Base-by-base conservation (phyloP, 2,329 filamentous ascomycete genomes). In the Claviceps sp. region DNA sequence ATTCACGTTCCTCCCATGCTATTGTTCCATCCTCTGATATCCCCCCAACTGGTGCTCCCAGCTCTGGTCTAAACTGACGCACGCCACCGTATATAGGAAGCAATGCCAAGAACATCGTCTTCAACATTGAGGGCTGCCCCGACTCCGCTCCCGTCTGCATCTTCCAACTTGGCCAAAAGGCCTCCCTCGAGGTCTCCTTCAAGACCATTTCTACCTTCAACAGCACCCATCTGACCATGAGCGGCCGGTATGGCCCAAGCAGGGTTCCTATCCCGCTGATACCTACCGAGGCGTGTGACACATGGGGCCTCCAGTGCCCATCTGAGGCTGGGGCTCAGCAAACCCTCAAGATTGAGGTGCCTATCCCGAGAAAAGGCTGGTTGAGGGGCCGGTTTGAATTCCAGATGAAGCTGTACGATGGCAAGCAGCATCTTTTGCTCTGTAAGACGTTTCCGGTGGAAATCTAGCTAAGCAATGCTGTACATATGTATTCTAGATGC, bases 101-200 rank as follows among this genome's bases (percentile, higher is more conserved):
- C 52, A 48, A 38, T 4, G 52, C 44, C 13, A 44, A 43, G 16
- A 18, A 45, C 46, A 40, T 55, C 42, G 44, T 20, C 45, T 44
- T 53, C 41, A 40, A 40, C 41, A 51, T 55, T 47, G 47, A 50
- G 46, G 43, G 49, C 37, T 57, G 53, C 41, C 46, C 49, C 41
- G 48, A 46, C 47, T 47, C 44, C 9, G 20, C 9, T 11, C 24
- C 43, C 38, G 44, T 30, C 44, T 53, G 48, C 40, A n/a, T 47
- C 44, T 53, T 53, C 26, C 22, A 20, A 2, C 7, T 38, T 4
- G 38, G 40, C 8, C 44, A 51, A 22, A 48, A 16, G 1, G 52
- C 52, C 37, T 20, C 38, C 38, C 47, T 53, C 18, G 26, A 50
- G 24, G 52, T 45, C 13, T n/a, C 24, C 43, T 53, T 53, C 37